Conservation (phyloP, 2,329 filamentous ascomycete species). For the Arthrobotrys iridis region DNA sequence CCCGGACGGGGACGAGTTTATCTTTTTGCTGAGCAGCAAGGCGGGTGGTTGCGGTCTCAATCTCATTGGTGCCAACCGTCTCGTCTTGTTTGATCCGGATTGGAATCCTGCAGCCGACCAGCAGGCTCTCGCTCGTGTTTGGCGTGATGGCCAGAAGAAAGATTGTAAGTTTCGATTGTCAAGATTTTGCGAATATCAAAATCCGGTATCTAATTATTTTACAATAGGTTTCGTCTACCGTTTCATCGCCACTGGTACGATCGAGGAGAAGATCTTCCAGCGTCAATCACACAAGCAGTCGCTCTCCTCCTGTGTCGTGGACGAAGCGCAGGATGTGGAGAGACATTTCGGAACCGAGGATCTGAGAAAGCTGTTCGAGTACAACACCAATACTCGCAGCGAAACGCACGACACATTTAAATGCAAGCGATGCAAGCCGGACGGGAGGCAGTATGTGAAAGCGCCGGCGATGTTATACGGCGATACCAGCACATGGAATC, state of each 20-base stretch:
- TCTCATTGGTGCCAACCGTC: conserved; percentile 89
- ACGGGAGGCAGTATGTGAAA: conserved; percentile 87
- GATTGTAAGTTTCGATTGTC: conserved; percentile 70
- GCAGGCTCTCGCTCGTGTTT: conserved; percentile 94
- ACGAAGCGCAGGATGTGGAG: conserved; percentile 95
- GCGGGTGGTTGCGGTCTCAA: conserved; percentile 97
- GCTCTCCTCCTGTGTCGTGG: conserved; percentile 93
- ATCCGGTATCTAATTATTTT: not conserved
- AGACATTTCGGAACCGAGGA: conserved; percentile 93
- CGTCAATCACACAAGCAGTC: conserved; percentile 98
- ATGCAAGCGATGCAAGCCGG: conserved; percentile 86
- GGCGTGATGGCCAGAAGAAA: conserved; percentile 99
- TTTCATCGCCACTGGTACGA: conserved; percentile 98
- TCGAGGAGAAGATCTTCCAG: conserved; percentile 99
- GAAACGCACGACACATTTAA: conserved; percentile 99
- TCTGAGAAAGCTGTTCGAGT: conserved; percentile 92
- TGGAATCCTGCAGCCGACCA: conserved; percentile 99
- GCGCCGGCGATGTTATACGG: conserved; percentile 95
- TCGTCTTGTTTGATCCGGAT: conserved; percentile 95
- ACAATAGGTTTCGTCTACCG: conserved; percentile 81
- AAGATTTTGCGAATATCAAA: not conserved
- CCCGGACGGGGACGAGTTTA: conserved; percentile 85
- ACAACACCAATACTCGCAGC: conserved; percentile 81
- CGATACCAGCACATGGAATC: conserved; percentile 99
- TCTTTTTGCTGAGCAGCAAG: conserved; percentile 96